These are phyloP conservation scores for Hyaloscypha finlandica DNA, from an alignment of 495 filamentous ascomycete species.

Conservation along the genomic window DNA sequence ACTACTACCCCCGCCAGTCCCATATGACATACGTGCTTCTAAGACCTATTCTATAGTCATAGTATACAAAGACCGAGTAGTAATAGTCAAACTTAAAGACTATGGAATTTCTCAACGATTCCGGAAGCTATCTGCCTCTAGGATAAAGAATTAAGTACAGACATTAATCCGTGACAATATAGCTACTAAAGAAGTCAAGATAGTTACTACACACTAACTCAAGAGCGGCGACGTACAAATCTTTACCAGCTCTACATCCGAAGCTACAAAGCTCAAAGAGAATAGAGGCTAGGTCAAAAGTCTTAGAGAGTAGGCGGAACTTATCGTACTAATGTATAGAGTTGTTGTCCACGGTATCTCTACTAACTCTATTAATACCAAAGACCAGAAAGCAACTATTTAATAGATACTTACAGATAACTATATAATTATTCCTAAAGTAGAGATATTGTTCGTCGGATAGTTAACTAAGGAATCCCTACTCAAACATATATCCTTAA, in stretches of 20 bases:
- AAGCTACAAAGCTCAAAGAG: conserved; percentile 17
- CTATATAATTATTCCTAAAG: conserved; percentile 26
- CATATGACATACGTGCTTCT: conserved; percentile 6
- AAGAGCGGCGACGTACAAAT: conserved; percentile 24
- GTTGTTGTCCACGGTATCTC: conserved; percentile 26
- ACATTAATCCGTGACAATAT: conserved; percentile 11
- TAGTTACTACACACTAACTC: conserved; percentile 20
- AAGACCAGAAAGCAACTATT: conserved; percentile 29
- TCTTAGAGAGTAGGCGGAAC: conserved; percentile 26
- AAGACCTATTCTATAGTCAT: conserved; percentile 15
- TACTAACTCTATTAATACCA: conserved; percentile 31
- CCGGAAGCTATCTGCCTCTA: conserved; percentile 9
- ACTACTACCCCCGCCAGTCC: conserved; percentile 7
- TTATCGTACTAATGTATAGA: conserved; percentile 22
- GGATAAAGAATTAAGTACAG: conserved; percentile 7
- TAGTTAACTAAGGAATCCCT: conserved; percentile 27
- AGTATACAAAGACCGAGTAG: conserved; percentile 17
- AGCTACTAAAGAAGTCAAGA: conserved; percentile 13
- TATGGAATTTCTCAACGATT: conserved; percentile 9
- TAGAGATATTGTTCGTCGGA: conserved; percentile 27
- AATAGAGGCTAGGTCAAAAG: conserved; percentile 20
- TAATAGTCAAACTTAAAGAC: conserved; percentile 16
- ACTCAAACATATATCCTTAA: conserved; percentile 25
- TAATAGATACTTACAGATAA: conserved; percentile 31
- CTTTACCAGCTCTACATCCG: conserved; percentile 17